These are phyloP conservation scores for Alternaria dauci DNA, from an alignment of 2,329 filamentous ascomycete species.

Conservation along the genomic window DNA sequence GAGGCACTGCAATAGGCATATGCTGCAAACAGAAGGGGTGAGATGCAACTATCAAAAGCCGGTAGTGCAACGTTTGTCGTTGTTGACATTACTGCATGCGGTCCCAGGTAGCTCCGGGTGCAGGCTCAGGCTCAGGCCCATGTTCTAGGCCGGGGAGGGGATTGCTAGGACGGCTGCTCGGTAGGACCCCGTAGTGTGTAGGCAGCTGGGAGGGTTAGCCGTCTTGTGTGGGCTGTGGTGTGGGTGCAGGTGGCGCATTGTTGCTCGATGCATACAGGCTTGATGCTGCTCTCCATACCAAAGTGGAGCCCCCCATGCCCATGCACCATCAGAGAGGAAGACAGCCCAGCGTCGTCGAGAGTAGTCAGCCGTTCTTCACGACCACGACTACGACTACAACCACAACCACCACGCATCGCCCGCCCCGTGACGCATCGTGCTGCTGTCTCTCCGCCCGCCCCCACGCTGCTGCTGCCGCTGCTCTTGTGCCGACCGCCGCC, in stretches of 20 bases:
- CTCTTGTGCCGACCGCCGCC: constrained; percentile 19
- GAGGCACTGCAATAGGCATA: not conserved
- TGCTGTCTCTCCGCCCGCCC: not conserved
- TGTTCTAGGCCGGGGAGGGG: constrained; percentile 7
- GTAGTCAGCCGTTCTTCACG: constrained; percentile 2
- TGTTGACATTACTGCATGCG: not conserved
- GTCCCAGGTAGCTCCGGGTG: not conserved
- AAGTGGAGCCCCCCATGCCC: constrained; percentile 12
- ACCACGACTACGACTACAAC: not conserved
- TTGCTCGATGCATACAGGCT: constrained; percentile 10
- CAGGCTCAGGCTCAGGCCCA: not conserved
- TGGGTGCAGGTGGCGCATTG: constrained; percentile 19
- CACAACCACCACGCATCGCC: not conserved
- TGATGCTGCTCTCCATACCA: constrained; percentile 19
- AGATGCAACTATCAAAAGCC: not conserved
- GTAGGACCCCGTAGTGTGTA: constrained; percentile 12
- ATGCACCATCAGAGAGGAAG: not conserved
- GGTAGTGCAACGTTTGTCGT: not conserved
- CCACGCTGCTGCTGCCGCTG: not conserved
- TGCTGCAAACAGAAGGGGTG: not conserved
- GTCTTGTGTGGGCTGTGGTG: not conserved
- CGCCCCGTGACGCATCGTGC: not conserved
- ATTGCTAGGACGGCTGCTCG: constrained; percentile 2
- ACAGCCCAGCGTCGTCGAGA: not conserved
- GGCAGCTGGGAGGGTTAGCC: not conserved